Evolutionary conservation across 345 rosid genomes (phyloP), one percentile per base, ranked within the genome.

Genomic region (Heritiera fomes): DNA sequence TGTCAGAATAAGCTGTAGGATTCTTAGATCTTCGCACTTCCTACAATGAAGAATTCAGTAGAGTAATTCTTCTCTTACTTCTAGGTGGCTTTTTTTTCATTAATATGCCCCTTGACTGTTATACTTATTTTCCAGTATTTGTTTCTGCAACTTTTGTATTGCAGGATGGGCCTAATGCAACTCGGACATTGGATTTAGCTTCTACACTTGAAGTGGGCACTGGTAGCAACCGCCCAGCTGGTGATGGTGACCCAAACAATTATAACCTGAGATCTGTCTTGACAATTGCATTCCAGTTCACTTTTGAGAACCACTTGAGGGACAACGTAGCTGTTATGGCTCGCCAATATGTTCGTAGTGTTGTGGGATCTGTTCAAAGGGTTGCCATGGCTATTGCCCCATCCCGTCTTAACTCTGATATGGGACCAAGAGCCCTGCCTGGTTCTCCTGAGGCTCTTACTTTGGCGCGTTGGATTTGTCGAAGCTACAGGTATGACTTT

Each of bases 281-380:
- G 81, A 95, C 99, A 55, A 91, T 95, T 45, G 99, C 99, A 8
- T 95, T 95, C 87, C 99, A 93, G 62, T 95, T 93, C 74, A 84
- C 89, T 55, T 95, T 88, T 73, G 99, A 95, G 88, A 90, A 86
- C 85, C 96, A 95, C 80, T 49, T 89, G 75, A 90, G 86, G 77
- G 98, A 95, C 79, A 92, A 82, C 71, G 99, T 93, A 71, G 99
- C 99, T 71, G 89, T 91, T 30, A 95, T 95, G 98, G 99, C 99
- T 60, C 97, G 97, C 53, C 98, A 93, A 72, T 95, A 93, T 45
- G 93, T 95, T 59, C 91, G 96, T 4, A 89, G 92, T 84, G 89
- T 93, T 46, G 94, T 95, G 62, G 96, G 94, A 10, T 95, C 98
- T 9, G 97, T 95, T 77, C 99, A 95, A 87, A 92, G 99, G 89